phyloP scores from a whole-genome alignment of 208 protist genomes.

The Hexamita inflata region DNA sequence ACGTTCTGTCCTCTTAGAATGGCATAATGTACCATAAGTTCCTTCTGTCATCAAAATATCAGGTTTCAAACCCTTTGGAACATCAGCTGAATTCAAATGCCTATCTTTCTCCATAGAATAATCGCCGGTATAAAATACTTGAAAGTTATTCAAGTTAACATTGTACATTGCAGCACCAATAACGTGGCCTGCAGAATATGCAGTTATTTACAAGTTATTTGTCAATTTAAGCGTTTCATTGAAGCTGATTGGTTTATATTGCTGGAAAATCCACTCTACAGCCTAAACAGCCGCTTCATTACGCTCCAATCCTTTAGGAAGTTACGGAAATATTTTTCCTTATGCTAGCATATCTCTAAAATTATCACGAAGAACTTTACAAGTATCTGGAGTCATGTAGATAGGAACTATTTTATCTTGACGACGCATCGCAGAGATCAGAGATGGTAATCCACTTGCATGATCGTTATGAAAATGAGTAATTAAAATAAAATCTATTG shows the following conservation, averaged over 20 bases:
- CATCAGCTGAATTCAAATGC: slow-evolving; percentile 1
- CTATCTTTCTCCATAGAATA: slow-evolving; percentile 6
- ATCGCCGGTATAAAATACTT: slow-evolving; percentile 10
- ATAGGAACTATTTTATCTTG: neutral
- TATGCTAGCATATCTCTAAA: neutral
- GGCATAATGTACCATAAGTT: slow-evolving; percentile 11
- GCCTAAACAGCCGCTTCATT: neutral
- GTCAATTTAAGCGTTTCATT: neutral
- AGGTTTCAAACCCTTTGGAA: neutral
- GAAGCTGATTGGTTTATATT: neutral
- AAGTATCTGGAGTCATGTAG: slow-evolving; percentile 20
- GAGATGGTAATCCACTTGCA: neutral
- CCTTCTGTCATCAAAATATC: slow-evolving; percentile 17
- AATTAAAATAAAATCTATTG: slow-evolving; percentile 10
- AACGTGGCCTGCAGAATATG: slow-evolving; percentile 8
- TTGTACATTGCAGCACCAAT: slow-evolving; percentile 17
- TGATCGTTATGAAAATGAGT: slow-evolving; percentile 28
- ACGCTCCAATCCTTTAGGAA: neutral
- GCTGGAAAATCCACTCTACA: neutral
- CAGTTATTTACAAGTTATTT: neutral
- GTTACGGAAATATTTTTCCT: neutral
- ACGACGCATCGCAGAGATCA: neutral
- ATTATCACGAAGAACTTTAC: neutral
- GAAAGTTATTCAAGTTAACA: neutral
- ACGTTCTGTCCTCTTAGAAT: neutral